Evolutionary conservation across 2,329 filamentous ascomycete species (phyloP).

Genomic region (Venturia effusa): DNA sequence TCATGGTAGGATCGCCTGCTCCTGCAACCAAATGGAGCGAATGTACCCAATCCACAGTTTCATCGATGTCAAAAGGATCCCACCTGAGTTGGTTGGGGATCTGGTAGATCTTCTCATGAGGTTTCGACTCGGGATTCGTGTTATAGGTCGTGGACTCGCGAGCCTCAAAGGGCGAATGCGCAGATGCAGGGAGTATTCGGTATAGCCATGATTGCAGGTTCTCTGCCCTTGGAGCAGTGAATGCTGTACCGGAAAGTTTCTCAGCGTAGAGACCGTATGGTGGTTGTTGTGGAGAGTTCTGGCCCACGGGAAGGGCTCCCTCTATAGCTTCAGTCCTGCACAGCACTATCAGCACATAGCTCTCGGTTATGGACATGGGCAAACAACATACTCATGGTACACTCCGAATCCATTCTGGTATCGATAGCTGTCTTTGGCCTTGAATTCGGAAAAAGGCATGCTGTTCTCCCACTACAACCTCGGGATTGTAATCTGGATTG

Average conservation of each 20-base stretch:
- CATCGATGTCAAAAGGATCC: constrained; percentile 15
- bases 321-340: constrained; percentile 63
- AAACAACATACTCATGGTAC: constrained; percentile 57
- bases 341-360: background rate
- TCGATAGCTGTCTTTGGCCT: constrained; percentile 55
- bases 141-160: constrained; percentile 39
- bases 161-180: constrained; percentile 43
- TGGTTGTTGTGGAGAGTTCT: constrained; percentile 75
- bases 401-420: constrained; percentile 72
- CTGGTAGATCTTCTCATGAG: constrained; percentile 30
- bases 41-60: constrained; percentile 57
- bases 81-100: constrained; percentile 15
- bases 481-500: constrained; percentile 21
- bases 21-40: constrained; percentile 48
- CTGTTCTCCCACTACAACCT: constrained; percentile 13
- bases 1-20: constrained; percentile 26
- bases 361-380: background rate
- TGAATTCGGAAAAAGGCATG: constrained; percentile 57
- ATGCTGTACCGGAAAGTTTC: constrained; percentile 50
- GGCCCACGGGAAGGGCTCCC: constrained; percentile 61
- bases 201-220: constrained; percentile 52
- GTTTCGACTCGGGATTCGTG: constrained; percentile 38
- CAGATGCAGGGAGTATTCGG: constrained; percentile 46
- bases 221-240: constrained; percentile 44
- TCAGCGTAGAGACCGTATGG: constrained; percentile 73